phyloP scores from a whole-genome alignment of 805 yeast genomes.

The Wickerhamiella brachini region DNA sequence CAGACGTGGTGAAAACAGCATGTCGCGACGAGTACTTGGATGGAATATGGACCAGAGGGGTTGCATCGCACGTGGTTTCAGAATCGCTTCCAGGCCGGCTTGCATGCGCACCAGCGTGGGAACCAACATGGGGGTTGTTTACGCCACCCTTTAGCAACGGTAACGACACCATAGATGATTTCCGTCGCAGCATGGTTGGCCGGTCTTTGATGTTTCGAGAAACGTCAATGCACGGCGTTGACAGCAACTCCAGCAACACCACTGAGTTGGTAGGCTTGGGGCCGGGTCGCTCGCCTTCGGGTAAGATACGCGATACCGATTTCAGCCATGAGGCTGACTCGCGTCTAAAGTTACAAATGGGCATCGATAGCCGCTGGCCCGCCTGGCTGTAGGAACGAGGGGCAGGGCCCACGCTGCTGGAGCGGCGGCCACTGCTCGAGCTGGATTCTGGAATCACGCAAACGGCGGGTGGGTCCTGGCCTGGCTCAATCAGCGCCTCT shows the following conservation, averaged over 20 bases:
- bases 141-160: slow-evolving; percentile 5
- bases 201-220: neutral
- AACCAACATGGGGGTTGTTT: too few species aligned
- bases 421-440: too few species aligned
- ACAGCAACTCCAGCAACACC: slow-evolving; percentile 18
- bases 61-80: slow-evolving; percentile 30
- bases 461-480: neutral
- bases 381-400: neutral
- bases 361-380: neutral
- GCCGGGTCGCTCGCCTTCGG: neutral
- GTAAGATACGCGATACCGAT: neutral
- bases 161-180: slow-evolving; percentile 9
- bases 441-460: neutral
- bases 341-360: slow-evolving; percentile 1
- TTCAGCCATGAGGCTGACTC: slow-evolving; percentile 1
- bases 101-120: neutral
- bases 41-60: slow-evolving; percentile 37
- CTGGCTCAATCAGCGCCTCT: neutral
- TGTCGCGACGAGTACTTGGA: slow-evolving; percentile 55
- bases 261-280: neutral
- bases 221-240: slow-evolving; percentile 20
- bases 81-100: neutral
- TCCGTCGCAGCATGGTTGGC: slow-evolving; percentile 9
- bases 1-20: slow-evolving; percentile 70
- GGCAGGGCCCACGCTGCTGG: neutral